Base-by-base conservation (phyloP, 768 basidiomycete genomes). In the Boletus bicolor region DNA sequence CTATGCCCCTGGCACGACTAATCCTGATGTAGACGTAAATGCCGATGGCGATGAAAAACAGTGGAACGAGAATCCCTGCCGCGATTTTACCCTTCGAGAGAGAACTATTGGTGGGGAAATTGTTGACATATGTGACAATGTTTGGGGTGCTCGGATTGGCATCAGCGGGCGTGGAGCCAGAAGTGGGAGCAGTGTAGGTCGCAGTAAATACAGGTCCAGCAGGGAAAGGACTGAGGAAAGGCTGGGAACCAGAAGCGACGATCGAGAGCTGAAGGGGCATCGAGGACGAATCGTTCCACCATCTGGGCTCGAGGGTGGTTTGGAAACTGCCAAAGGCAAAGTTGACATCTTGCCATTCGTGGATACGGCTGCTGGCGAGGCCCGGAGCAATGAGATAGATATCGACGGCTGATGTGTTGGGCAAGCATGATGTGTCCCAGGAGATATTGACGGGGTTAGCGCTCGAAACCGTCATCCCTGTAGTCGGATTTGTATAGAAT, bases 171-270 rank as follows among this genome's bases (percentile, higher is more conserved):
- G 72, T 62, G 11, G 68, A 55, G 7, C 79, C 80, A 4, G 71
- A 64, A 7, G 75, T 58, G 0, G 80, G 72, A 1, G 76, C 58
- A 5, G 76, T 68, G 69, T 85, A 87, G 1, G 83, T 87, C 0
- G 84, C 86, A 10, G 76, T 82, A 64, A 89, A 85, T 53, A 90
- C 68, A 43, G 90, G 90, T 0, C 85, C 89, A 8, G 84, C 83
- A 26, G 86, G 82, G 38, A 83, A 68, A 41, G 75, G 70, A 48
- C 77, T 73, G 26, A 81, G 66, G 75, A 84, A 86, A 4, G 79
- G 70, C 2, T 81, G 78, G 6, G 74, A 57, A 24, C 79, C 80
- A 7, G 76, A 61, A 1, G 78, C 61, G 42, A 89, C 76, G 63
- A 91, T 85, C 45, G 74, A 69, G 54, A 91, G 65, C 63, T 90